Base-by-base conservation (phyloP, 495 filamentous ascomycete genomes). In the Hypoxylon intermedium region DNA sequence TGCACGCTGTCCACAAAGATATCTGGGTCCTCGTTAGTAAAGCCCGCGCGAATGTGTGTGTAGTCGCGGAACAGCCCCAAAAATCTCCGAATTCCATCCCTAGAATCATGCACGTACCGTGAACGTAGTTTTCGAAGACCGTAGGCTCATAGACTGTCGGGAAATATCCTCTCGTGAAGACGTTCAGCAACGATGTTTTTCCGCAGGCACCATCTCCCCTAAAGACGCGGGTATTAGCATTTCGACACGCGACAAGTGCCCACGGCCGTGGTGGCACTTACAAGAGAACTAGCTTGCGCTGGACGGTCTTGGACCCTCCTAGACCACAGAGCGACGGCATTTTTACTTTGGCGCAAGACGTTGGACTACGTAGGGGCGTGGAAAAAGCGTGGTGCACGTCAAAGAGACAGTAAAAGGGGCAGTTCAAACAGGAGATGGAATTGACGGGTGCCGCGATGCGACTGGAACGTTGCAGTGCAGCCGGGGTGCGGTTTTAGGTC, bases 91-190 rank as follows among this genome's bases (percentile, higher is more conserved):
- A 15, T 38, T 18, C 18, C 2, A 1, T 18, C 3, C 9, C 20
- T 11, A 11, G 15, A 33, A 37, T 26, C 12, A 34, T 26, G 34
- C 12, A 71, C 79, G 67, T 84, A 96, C 92, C 92, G 75, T 98
- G 94, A 57, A 98, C 94, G 73, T 98, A 98, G 77, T 98, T 98
- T 76, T 98, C 93, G 79, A 98, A 98, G 60, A 98, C 94, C 15
- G 94, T 98, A 48, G 94, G 94, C 73, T 98, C 94, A 74, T 98
- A 98, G 65, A 98, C 94, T 28, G 94, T 97, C 37, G 94, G 94
- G 75, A 98, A 98, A 72, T 95, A 97, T 67, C 94, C 94, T 89
- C 94, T 88, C 49, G 94, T 98, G 76, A 98, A 98, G 62, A 98
- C 94, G 74, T 98, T 98, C 74, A 98, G 75, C 59, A 97, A 79